Percentiles rank a stretch among this genome's conserved stretches.
Evolutionary conservation across 2,329 filamentous ascomycete genomes (phyloP).

Genomic region (Pseudocercospora cruenta): DNA sequence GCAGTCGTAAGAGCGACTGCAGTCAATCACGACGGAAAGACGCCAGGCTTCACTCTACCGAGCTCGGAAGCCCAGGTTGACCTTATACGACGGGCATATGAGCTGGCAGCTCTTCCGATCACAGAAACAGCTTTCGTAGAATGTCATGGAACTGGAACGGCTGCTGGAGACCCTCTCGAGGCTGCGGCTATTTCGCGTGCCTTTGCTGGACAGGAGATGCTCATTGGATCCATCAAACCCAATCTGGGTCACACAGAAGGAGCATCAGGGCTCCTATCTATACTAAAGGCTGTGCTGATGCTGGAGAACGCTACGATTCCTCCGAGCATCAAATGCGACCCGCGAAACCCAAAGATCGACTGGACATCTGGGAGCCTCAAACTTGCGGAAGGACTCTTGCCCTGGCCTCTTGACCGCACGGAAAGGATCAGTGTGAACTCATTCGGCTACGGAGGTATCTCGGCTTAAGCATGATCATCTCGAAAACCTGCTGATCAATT

Average conservation of each 20-base stretch:
- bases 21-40: slow-evolving; percentile 15
- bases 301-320: slow-evolving; percentile 33
- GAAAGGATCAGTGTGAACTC: slow-evolving; percentile 17
- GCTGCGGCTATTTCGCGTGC: slow-evolving; percentile 15
- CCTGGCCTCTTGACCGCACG: background rate
- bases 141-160: slow-evolving; percentile 34
- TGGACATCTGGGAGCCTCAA: slow-evolving; percentile 20
- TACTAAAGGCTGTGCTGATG: slow-evolving; percentile 27
- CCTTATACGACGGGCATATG: slow-evolving; percentile 43
- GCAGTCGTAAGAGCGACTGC: slow-evolving; percentile 18
- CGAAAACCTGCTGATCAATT: background rate
- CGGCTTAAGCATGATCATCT: no score
- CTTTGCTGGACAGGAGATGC: slow-evolving; percentile 11
- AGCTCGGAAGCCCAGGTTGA: slow-evolving; percentile 40
- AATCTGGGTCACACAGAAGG: slow-evolving; percentile 25
- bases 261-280: slow-evolving; percentile 17
- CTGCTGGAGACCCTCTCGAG: slow-evolving; percentile 25
- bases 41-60: slow-evolving; percentile 48
- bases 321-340: slow-evolving; percentile 27
- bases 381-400: background rate
- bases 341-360: slow-evolving; percentile 35
- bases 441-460: slow-evolving; percentile 1
- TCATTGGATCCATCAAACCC: slow-evolving; percentile 14
- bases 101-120: slow-evolving; percentile 31
- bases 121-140: slow-evolving; percentile 29